A percentile compares a stretch with the other conserved stretches of the same genome.
These are phyloP conservation scores for Diaporthe sp. DNA, from an alignment of 2,329 filamentous ascomycete genomes.

Conservation along the genomic window DNA sequence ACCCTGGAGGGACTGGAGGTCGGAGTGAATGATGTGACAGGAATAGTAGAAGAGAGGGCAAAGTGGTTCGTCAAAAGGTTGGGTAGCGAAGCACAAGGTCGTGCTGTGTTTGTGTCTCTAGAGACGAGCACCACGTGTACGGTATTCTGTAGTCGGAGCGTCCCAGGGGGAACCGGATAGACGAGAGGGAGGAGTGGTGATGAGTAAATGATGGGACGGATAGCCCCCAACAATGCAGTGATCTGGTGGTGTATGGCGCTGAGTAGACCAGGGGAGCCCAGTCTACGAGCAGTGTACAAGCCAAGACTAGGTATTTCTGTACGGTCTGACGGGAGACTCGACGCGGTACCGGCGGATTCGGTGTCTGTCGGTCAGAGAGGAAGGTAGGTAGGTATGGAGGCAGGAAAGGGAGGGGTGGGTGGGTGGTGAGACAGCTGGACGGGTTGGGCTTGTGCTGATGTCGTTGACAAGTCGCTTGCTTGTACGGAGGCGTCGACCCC, in stretches of 20 bases:
- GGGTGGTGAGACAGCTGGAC: slow-evolving; percentile 19
- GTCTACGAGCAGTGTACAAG: slow-evolving; percentile 11
- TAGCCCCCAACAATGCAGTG: slow-evolving; percentile 30
- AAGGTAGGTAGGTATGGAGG: slow-evolving; percentile 10
- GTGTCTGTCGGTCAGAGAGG: slow-evolving; percentile 17
- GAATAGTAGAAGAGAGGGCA: not conserved
- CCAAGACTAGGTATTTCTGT: slow-evolving; percentile 20
- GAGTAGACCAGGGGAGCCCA: slow-evolving; percentile 24
- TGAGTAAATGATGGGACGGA: slow-evolving; percentile 28
- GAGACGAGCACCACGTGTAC: slow-evolving; percentile 12
- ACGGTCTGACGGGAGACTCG: not conserved
- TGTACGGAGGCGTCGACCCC: slow-evolving; percentile 8
- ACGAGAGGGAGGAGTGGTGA: not conserved
- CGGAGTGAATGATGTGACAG: not conserved
- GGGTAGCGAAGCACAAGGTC: not conserved
- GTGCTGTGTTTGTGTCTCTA: not conserved
- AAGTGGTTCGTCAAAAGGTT: too few relatives aligned
- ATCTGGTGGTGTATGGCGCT: slow-evolving; percentile 20
- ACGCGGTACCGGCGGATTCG: slow-evolving; percentile 19
- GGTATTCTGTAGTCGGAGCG: not conserved
- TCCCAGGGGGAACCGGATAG: not conserved
- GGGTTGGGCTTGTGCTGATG: slow-evolving; percentile 33
- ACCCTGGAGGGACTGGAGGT: not conserved
- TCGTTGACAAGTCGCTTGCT: slow-evolving; percentile 33
- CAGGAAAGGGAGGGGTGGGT: not conserved